Conservation (phyloP, 768 basidiomycete genomes). For the Dentipellis fragilis region DNA sequence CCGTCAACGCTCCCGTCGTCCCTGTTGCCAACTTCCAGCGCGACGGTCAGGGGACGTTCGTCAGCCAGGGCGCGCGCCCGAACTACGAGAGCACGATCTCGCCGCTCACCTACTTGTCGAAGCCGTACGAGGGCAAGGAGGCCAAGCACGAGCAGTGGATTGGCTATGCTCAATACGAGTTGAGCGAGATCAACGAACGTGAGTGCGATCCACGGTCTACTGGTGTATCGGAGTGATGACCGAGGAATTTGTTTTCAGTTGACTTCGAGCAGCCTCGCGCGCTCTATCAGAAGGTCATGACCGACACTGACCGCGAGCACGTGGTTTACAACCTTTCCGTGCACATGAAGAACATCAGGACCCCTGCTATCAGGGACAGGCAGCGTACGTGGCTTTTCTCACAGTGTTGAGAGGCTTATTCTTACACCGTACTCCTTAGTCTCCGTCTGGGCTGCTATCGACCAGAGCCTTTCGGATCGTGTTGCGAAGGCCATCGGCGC, state of each 20-base stretch:
- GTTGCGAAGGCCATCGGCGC: conserved; percentile 69
- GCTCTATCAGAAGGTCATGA: conserved; percentile 60
- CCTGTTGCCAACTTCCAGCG: conserved; percentile 90
- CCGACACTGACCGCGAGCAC: conserved; percentile 45
- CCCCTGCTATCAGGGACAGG: conserved; percentile 43
- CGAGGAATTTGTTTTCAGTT: conserved; percentile 31
- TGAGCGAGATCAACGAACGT: conserved; percentile 77
- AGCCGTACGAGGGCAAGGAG: conserved; percentile 24
- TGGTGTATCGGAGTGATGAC: too few species aligned
- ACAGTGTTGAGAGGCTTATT: neutral
- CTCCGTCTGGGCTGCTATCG: conserved; percentile 71
- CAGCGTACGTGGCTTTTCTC: conserved; percentile 43
- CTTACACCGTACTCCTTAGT: conserved; percentile 29
- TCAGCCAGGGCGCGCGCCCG: conserved; percentile 77
- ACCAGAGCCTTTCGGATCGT: conserved; percentile 63
- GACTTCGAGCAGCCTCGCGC: conserved; percentile 81
- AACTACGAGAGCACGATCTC: conserved; percentile 79
- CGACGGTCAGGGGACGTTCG: conserved; percentile 57
- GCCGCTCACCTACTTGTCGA: conserved; percentile 54
- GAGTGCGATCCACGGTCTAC: conserved; percentile 19
- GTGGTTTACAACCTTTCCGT: conserved; percentile 59
- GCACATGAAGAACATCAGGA: conserved; percentile 56
- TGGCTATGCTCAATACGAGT: conserved; percentile 56
- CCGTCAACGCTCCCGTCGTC: conserved; percentile 71
- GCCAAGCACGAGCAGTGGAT: conserved; percentile 66